Conservation (phyloP, 805 yeast genomes). For the Ascoidea asiatica region DNA sequence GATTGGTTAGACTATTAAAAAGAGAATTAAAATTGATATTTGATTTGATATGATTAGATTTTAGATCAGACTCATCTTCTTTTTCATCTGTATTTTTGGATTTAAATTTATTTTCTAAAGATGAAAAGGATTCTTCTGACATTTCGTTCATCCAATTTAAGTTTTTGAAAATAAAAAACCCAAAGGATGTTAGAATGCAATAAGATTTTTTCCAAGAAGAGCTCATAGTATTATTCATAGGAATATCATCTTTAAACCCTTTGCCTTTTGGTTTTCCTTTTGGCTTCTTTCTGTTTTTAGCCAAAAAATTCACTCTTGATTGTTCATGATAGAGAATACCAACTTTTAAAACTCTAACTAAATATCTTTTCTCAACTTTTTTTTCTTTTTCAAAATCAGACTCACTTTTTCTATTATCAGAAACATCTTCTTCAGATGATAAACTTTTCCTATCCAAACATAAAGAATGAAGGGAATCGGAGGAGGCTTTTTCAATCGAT, state of each 20-base stretch:
- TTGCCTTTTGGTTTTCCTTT: constrained; percentile 10
- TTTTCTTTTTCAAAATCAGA: too few relatives aligned
- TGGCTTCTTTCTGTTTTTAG: constrained; percentile 12
- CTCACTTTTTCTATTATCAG: background rate
- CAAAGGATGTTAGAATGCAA: constrained; percentile 36
- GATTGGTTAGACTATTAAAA: background rate
- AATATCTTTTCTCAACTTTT: constrained; percentile 9
- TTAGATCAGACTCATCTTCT: background rate
- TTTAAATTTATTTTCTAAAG: constrained; percentile 2
- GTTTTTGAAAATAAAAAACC: constrained; percentile 31
- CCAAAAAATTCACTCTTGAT: constrained; percentile 9
- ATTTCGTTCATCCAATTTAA: constrained; percentile 14
- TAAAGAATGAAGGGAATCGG: background rate
- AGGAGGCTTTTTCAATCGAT: background rate
- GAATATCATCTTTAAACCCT: constrained; percentile 4
- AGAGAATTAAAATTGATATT: background rate
- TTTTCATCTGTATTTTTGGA: background rate
- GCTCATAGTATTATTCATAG: constrained; percentile 4
- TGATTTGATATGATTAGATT: background rate
- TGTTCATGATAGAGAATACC: constrained; percentile 29
- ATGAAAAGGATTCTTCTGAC: constrained; percentile 2
- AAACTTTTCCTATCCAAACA: too few relatives aligned
- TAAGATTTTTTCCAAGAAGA: constrained; percentile 29
- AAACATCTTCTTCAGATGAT: background rate
- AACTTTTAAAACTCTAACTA: constrained; percentile 24